These are phyloP conservation scores for Lactarius tabidus DNA, from an alignment of 768 basidiomycete species.

Conservation along the genomic window DNA sequence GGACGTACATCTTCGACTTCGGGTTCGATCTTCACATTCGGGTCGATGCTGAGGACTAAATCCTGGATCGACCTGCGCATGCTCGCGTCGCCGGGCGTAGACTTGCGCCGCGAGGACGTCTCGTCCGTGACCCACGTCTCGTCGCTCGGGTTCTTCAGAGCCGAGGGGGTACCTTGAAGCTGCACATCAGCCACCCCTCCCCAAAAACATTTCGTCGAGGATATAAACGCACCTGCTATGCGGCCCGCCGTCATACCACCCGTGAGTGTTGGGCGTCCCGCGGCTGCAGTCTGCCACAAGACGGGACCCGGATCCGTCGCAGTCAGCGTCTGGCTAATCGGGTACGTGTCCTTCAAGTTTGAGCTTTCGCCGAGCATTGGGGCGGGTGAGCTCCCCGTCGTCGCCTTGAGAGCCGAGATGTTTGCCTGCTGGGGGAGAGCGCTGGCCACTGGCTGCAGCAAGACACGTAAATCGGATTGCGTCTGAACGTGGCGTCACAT, in stretches of 20 bases:
- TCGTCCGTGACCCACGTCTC: conserved; percentile 53
- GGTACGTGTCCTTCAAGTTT: conserved; percentile 43
- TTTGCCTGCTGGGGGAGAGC: not conserved
- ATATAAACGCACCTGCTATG: conserved; percentile 52
- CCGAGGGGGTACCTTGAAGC: conserved; percentile 63
- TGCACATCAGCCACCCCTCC: conserved; percentile 44
- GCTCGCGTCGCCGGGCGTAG: conserved; percentile 72
- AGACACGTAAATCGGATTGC: too few species aligned
- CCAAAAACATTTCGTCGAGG: not conserved
- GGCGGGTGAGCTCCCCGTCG: conserved; percentile 28
- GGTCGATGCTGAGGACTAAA: conserved; percentile 83
- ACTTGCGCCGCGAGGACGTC: conserved; percentile 58
- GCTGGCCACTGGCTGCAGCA: conserved; percentile 6
- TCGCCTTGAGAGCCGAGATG: conserved; percentile 6
- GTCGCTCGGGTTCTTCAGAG: conserved; percentile 41
- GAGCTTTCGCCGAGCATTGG: conserved; percentile 29
- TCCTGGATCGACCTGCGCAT: conserved; percentile 90
- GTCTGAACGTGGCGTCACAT: not conserved
- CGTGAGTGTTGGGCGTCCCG: conserved; percentile 68
- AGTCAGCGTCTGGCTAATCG: conserved; percentile 59
- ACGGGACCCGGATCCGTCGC: conserved; percentile 62
- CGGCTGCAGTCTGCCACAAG: conserved; percentile 50
- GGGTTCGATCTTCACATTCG: conserved; percentile 84
- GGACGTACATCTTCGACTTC: conserved; percentile 84
- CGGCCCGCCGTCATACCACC: conserved; percentile 68